Conservation (phyloP, 2,329 filamentous ascomycete genomes). For the Alternaria postmessia region DNA sequence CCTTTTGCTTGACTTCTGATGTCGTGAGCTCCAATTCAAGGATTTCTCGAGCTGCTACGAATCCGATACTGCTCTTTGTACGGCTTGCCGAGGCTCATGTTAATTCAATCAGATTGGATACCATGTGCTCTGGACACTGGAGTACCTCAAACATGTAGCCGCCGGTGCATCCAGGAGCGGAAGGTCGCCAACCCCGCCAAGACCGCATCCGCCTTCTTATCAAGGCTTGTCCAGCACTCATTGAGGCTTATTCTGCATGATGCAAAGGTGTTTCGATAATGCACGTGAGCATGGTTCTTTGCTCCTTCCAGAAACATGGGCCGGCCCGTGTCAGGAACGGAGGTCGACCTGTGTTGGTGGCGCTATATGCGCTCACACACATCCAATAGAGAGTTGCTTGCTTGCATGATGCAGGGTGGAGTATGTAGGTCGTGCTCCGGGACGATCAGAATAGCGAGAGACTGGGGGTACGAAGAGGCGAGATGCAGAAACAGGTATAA, state of each 20-base stretch:
- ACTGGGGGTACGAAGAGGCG: not conserved
- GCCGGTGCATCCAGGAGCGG: not conserved
- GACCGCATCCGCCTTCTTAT: not conserved
- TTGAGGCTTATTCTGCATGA: not conserved
- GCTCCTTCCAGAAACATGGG: slow-evolving; percentile 12
- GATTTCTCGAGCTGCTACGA: too few species aligned
- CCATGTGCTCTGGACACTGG: not conserved
- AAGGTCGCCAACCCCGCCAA: not conserved
- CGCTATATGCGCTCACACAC: slow-evolving; percentile 3
- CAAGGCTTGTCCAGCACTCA: not conserved
- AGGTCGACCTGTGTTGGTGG: slow-evolving; percentile 7
- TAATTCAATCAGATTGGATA: not conserved
- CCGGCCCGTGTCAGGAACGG: slow-evolving; percentile 1
- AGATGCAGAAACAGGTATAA: not conserved
- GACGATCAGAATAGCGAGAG: not conserved
- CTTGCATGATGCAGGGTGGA: not conserved
- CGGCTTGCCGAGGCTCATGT: too few species aligned
- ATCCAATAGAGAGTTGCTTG: not conserved
- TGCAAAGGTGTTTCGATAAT: slow-evolving; percentile 4
- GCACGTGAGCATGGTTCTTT: not conserved
- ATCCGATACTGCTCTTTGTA: too few species aligned
- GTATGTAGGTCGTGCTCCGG: not conserved
- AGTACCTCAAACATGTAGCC: not conserved
- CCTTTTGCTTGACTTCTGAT: too few species aligned
- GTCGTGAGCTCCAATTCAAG: too few species aligned